Evolutionary conservation across 1,284 basidiomycete genomes (phyloP).

Genomic region (Cutaneotrichosporon sp.): DNA sequence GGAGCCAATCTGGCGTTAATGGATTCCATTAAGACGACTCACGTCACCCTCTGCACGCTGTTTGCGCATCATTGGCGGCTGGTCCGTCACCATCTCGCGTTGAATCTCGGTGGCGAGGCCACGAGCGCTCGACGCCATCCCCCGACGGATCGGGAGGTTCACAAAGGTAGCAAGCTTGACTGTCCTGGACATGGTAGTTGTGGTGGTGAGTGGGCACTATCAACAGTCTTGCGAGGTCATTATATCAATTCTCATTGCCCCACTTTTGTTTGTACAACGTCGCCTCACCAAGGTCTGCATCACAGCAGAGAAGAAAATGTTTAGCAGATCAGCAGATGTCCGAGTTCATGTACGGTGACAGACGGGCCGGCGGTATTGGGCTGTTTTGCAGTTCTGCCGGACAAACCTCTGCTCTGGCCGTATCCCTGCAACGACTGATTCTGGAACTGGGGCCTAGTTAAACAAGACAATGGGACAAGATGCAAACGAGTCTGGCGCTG

Average conservation of each 20-base stretch:
- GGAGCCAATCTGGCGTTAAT: constrained; percentile 55
- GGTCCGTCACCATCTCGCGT: neutral
- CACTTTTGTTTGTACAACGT: neutral
- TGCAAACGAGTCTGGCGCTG: too few species aligned
- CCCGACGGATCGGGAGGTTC: neutral
- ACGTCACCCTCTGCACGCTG: constrained; percentile 26
- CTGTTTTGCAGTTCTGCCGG: constrained; percentile 5
- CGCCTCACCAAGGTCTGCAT: neutral
- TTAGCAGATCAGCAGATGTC: constrained; percentile 2
- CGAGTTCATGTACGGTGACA: neutral
- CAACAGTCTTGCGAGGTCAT: neutral
- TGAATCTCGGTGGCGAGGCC: neutral
- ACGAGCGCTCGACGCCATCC: neutral
- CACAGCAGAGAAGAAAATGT: neutral
- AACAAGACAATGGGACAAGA: too few species aligned
- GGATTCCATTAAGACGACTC: constrained; percentile 8
- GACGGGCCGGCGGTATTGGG: neutral
- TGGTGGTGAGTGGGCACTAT: neutral
- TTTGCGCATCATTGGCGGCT: constrained; percentile 8
- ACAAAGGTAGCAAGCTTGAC: neutral
- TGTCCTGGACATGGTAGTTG: neutral
- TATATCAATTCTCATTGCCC: neutral
- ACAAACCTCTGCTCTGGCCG: neutral
- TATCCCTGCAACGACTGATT: too few species aligned
- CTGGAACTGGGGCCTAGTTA: too few species aligned